Conservation (phyloP, 179 eudicot genomes). For the Spinacia oleracea region DNA sequence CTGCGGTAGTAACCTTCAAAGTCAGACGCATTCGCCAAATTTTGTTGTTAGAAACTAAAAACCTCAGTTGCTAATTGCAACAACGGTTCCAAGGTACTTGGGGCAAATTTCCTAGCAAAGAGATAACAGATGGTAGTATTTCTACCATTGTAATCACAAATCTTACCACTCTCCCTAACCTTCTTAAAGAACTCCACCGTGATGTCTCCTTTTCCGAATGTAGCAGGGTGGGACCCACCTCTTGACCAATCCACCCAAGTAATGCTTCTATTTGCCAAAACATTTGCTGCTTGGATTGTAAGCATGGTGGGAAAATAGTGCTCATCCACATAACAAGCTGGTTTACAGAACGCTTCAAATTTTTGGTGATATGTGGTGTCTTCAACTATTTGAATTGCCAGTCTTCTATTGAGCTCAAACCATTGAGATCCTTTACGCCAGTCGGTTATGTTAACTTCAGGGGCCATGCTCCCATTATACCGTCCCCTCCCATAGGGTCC, state of each 20-base stretch:
- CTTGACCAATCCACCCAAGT: constrained; percentile 88
- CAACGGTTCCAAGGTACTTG: constrained; percentile 62
- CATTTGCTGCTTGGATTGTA: constrained; percentile 44
- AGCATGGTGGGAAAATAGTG: constrained; percentile 84
- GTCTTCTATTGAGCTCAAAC: constrained; percentile 61
- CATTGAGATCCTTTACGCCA: constrained; percentile 86
- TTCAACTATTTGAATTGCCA: constrained; percentile 51
- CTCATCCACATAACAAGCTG: constrained; percentile 72
- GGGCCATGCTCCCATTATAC: constrained; percentile 56
- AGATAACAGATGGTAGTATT: constrained; percentile 47
- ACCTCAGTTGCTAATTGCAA: constrained; percentile 40
- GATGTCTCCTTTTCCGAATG: constrained; percentile 57
- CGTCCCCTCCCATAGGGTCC: constrained; percentile 75
- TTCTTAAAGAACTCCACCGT: constrained; percentile 42
- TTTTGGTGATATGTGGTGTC: constrained; percentile 58
- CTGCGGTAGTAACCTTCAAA: not conserved
- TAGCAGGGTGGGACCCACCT: constrained; percentile 83
- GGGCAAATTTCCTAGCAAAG: constrained; percentile 70
- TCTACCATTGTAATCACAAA: constrained; percentile 50
- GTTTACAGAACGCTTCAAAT: constrained; percentile 55
- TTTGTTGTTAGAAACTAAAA: constrained; percentile 29
- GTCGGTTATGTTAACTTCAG: constrained; percentile 57
- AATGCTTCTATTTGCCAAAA: constrained; percentile 61
- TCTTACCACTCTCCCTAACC: constrained; percentile 31
- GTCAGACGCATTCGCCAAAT: not conserved